Evolutionary conservation across 1,284 basidiomycete genomes (phyloP), one percentile per base, ranked within the genome.

Genomic region (Spongiforma sp.): DNA sequence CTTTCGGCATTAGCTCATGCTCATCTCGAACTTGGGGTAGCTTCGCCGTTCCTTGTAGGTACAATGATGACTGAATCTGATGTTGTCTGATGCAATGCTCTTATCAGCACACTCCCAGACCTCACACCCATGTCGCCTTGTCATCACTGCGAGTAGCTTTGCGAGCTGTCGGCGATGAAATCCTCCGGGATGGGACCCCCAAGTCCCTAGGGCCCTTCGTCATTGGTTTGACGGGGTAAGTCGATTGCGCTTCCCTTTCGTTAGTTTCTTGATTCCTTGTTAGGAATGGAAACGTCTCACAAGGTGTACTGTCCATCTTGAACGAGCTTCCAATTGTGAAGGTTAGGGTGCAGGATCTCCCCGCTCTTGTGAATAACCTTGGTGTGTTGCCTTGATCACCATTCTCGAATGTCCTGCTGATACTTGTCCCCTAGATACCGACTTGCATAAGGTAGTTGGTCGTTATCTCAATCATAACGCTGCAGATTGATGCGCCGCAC

Each of bases 171-270:
- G 93, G 91, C 1, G 77, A 81, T 1, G 79, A 81, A 14, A 90
- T 94, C 32, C 68, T 77, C 1, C 75, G 78, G 36, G 79, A 86
- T 52, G 93, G 91, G 2, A 91, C 89, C 1, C 89, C 91, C 12
- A 73, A 75, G 57, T 78, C 80, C 12, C 79, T 92, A 2, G 93
- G 92, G 5, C 94, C 94, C 0, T 87, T 94, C 54, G 86, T 96
- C 1, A 86, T 96, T 60, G 90, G 93, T 21, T 77, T 96, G 41
- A 95, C 94, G 24, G 95, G 95, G 93, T 93, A 59, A 37, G 64
- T 54, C 41, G 21, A n/a, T 65, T 1, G 52, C 10, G 19, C 5
- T 3, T 6, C 5, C 21, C 17, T 28, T 50, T 24, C 41, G 39
- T 34, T 30, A 19, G 48, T 65, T 12, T 4, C 33, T 48, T 62